Evolutionary conservation across 805 yeast genomes (phyloP).

Genomic region (Zygosaccharomyces pseudorouxii): DNA sequence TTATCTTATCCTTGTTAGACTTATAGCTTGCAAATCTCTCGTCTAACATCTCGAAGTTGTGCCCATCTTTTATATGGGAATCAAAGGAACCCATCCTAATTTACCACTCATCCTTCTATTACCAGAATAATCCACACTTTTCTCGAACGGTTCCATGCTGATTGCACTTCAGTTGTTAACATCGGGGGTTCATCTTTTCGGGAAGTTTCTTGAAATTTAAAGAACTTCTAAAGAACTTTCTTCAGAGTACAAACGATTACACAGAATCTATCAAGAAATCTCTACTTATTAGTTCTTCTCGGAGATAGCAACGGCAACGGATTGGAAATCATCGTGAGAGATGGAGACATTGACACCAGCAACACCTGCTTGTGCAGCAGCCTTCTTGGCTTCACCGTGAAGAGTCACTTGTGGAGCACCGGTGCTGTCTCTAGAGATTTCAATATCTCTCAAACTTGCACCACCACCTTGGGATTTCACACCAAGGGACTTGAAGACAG

Average conservation of each 20-base stretch:
- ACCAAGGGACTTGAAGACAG: slow-evolving; percentile 93
- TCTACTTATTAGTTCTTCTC: slow-evolving; percentile 17
- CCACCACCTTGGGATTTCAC: slow-evolving; percentile 92
- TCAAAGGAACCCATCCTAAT: not conserved
- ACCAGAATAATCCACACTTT: not conserved
- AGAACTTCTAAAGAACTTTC: not conserved
- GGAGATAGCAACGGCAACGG: slow-evolving; percentile 89
- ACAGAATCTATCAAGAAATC: not conserved
- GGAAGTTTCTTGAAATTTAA: not conserved
- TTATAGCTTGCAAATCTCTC: no score
- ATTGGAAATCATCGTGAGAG: slow-evolving; percentile 94
- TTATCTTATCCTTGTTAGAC: not conserved
- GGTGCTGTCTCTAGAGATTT: slow-evolving; percentile 64
- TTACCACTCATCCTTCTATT: not conserved
- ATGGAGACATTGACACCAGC: slow-evolving; percentile 77
- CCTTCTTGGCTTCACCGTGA: slow-evolving; percentile 68
- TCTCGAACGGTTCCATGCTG: not conserved
- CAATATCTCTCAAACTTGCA: slow-evolving; percentile 88
- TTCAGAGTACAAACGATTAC: not conserved
- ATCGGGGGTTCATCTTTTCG: no score
- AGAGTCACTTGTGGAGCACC: slow-evolving; percentile 82
- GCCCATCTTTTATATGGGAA: not conserved
- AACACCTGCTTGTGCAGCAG: slow-evolving; percentile 69
- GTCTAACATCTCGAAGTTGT: no score
- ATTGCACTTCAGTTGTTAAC: no score